A percentile compares a stretch with the other conserved stretches of the same genome.
These are phyloP conservation scores for Penicillium pancosmium DNA, from an alignment of 495 filamentous ascomycete species.

Conservation along the genomic window DNA sequence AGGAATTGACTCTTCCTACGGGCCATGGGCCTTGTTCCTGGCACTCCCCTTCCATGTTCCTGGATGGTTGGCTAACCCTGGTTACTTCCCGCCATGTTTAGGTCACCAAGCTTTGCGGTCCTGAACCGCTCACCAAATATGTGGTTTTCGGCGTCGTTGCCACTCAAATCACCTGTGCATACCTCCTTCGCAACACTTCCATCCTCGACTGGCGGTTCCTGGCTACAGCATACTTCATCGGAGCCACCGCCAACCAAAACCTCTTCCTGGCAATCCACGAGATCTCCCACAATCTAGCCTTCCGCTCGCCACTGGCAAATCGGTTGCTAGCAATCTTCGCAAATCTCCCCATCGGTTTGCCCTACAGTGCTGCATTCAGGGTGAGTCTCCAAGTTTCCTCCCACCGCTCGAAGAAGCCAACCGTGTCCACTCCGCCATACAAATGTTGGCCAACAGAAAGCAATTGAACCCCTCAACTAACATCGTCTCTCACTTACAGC, in stretches of 20 bases:
- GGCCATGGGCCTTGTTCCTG: not conserved
- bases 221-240: slow-evolving; percentile 85
- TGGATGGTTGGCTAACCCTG: slow-evolving; percentile 1
- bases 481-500: slow-evolving; percentile 49
- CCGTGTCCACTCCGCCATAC: not conserved
- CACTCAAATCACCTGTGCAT: slow-evolving; percentile 79
- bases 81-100: slow-evolving; percentile 32
- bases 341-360: slow-evolving; percentile 93
- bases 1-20: no score
- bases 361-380: slow-evolving; percentile 95
- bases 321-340: slow-evolving; percentile 86
- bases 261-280: slow-evolving; percentile 99
- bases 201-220: slow-evolving; percentile 84
- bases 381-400: slow-evolving; percentile 44
- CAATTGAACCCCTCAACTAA: slow-evolving; percentile 3
- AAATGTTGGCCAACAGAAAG: not conserved
- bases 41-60: not conserved
- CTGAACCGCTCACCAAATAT: slow-evolving; percentile 94
- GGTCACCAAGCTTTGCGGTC: slow-evolving; percentile 97
- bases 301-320: slow-evolving; percentile 82
- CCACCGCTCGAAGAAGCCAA: not conserved
- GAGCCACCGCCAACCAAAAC: slow-evolving; percentile 97
- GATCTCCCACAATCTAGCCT: slow-evolving; percentile 97
- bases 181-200: slow-evolving; percentile 74
- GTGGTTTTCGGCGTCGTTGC: slow-evolving; percentile 82